phyloP scores from a whole-genome alignment of 306 rosid species.

The Quercus cerris region DNA sequence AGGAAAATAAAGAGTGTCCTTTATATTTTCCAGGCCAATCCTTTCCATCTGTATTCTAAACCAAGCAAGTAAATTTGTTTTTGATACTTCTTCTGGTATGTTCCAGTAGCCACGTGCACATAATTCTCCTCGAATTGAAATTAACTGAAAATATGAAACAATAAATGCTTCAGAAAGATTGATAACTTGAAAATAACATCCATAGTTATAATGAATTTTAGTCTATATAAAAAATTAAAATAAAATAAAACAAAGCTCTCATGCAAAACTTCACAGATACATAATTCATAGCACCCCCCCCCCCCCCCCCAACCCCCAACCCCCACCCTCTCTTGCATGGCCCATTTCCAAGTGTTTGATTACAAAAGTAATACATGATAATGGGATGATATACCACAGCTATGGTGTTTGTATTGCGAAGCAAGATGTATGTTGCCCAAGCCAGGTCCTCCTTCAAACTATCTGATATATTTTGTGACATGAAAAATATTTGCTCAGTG shows the following conservation, averaged over 20 bases:
- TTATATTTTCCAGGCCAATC: constrained; percentile 49
- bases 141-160: constrained; percentile 51
- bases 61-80: constrained; percentile 50
- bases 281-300: neutral
- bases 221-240: neutral
- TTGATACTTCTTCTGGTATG: constrained; percentile 43
- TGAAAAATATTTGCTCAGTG: constrained; percentile 67
- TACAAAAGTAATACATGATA: constrained; percentile 1
- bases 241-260: neutral
- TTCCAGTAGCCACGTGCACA: constrained; percentile 92
- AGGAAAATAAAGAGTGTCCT: constrained; percentile 71
- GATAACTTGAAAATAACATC: neutral
- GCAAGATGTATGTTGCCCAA: constrained; percentile 79
- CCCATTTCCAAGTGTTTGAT: neutral
- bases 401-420: constrained; percentile 72
- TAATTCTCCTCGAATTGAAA: constrained; percentile 50
- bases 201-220: neutral
- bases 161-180: neutral
- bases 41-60: constrained; percentile 56
- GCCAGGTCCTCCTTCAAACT: constrained; percentile 76
- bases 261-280: neutral
- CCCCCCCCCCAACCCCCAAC: neutral
- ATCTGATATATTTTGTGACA: constrained; percentile 51
- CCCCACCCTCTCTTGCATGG: neutral
- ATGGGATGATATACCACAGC: constrained; percentile 47